Base-by-base conservation (phyloP, 331 rosid species). In the Acacia pycnantha region DNA sequence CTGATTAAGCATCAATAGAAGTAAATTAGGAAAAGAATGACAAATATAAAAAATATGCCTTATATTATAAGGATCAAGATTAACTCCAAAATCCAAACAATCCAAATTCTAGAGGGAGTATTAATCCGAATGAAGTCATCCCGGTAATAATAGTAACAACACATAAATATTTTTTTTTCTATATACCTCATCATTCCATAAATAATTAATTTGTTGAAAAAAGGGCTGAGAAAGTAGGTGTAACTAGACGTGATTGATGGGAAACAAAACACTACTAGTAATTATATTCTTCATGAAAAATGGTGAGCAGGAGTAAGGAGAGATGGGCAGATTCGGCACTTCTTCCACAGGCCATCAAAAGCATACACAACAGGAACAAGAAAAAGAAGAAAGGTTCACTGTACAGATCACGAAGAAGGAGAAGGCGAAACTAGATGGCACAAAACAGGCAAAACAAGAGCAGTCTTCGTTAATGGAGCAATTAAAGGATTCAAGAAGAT, bases 351-450 rank as follows among this genome's bases (percentile, higher is more conserved):
- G 59, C 94, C 98, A 2, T 92, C 98, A 16, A 94, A 94, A 83
- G 98, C 98, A 51, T 94, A 94, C 87, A 94, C 97, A 46, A 91
- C 98, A 0, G 98, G 98, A 48, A 90, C 95, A 11, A 87, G 98
- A 79, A 94, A 94, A 68, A 87, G 97, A 22, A 82, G 98, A 85
- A 94, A 92, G 83, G 97, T 94, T 16, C 86, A 90, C 87, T 86
- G 31, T 58, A 8, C 93, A 4, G 94, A 92, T 4, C 22, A 53
- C n/a, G 59, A 53, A 53, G 91, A 90, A 13, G 92, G 90, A 26
- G 98, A 94, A n/a, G 88, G 85, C n/a, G 99, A 96, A 74, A 93
- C 97, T 8, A 91, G 98, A 72, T 94, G 99, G 98, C 98, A 96
- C 88, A 96, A 96, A 84, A 96, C 99, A 4, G 98, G 99, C 2